phyloP scores from a whole-genome alignment of 1,139 yeast species.

The Taphrina populina region DNA sequence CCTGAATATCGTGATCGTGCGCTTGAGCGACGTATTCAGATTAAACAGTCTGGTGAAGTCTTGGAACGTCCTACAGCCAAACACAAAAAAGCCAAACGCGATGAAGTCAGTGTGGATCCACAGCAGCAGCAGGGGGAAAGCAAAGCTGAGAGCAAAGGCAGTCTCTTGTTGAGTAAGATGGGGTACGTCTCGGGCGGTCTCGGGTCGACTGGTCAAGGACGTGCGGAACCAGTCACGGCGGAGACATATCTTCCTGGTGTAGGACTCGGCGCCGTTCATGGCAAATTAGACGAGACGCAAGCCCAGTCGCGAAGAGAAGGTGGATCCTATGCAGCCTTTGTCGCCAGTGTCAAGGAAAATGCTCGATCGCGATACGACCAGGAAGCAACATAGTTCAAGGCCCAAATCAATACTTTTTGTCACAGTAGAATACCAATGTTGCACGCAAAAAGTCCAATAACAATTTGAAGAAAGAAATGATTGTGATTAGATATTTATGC shows the following conservation, averaged over 20 bases:
- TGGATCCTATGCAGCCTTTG: slow-evolving; percentile 1
- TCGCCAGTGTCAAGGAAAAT: slow-evolving; percentile 22
- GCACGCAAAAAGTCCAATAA: too few relatives aligned
- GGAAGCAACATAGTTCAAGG: too few relatives aligned
- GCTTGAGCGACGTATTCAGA: slow-evolving; percentile 7
- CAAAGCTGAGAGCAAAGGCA: slow-evolving; percentile 6
- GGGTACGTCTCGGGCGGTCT: slow-evolving; percentile 26
- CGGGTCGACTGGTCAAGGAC: slow-evolving; percentile 35
- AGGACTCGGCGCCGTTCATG: slow-evolving; percentile 37
- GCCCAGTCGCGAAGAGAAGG: slow-evolving; percentile 10
- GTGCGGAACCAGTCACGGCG: slow-evolving; percentile 35
- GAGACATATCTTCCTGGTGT: slow-evolving; percentile 38
- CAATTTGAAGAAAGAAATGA: too few relatives aligned
- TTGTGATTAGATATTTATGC: too few relatives aligned
- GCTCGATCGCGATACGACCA: slow-evolving; percentile 11
- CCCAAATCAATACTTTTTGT: too few relatives aligned
- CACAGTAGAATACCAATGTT: too few relatives aligned
- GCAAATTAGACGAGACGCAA: slow-evolving; percentile 9
- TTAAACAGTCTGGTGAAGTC: slow-evolving; percentile 9
- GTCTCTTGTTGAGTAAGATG: slow-evolving; percentile 9
- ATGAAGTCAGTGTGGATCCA: not conserved
- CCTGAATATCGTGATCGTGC: slow-evolving; percentile 14
- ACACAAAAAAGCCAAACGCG: not conserved
- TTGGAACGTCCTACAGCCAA: slow-evolving; percentile 4
- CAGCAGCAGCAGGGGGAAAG: not conserved